Evolutionary conservation across 2,329 filamentous ascomycete genomes (phyloP), one percentile per base, ranked within the genome.

Genomic region (Daldinia eschscholtzii): DNA sequence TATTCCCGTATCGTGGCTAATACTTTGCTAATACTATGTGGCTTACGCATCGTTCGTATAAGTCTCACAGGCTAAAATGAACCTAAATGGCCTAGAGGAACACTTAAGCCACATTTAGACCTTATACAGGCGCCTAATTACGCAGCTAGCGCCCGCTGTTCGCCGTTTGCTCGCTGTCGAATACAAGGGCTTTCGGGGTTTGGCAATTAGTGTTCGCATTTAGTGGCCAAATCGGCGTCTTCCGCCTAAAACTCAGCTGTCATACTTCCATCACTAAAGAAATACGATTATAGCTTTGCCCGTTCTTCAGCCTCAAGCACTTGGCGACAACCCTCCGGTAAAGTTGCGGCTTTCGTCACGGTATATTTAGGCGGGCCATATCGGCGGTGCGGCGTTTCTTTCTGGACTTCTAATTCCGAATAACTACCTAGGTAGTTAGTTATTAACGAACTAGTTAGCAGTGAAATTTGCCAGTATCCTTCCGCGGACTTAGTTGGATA

Each of bases 151-250:
- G 52, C 30, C 58, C 70, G 70, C 70, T 57, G 3, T 59, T 70
- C 70, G 70, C 70, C 70, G 70, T 71, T 69, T 72, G 70, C 48
- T 71, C 64, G 63, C 26, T 23, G 64, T 65, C 18, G 15, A 33
- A 55, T 35, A 53, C 52, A 58, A 67, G 48, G 48, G 53, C 23
- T 44, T 58, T 72, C 68, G 68, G 70, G 68, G 23, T 72, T 71
- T 71, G 70, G 57, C 55, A 20, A 35, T 55, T 26, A 55, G 52
- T 55, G 35, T 13, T 39, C 52, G 52, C 52, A 12, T 41, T 37
- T 26, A 30, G 35, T 18, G 30, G 46, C 39, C 48, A 55, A 65
- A 46, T 69, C 69, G 69, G 69, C 63, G 57, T 67, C 57, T 68
- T 67, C 69, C 69, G 68, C 58, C 56, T 28, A 28, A 23, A 20